phyloP scores from a whole-genome alignment of 306 rosid genomes.

The Lathyrus oleraceus region DNA sequence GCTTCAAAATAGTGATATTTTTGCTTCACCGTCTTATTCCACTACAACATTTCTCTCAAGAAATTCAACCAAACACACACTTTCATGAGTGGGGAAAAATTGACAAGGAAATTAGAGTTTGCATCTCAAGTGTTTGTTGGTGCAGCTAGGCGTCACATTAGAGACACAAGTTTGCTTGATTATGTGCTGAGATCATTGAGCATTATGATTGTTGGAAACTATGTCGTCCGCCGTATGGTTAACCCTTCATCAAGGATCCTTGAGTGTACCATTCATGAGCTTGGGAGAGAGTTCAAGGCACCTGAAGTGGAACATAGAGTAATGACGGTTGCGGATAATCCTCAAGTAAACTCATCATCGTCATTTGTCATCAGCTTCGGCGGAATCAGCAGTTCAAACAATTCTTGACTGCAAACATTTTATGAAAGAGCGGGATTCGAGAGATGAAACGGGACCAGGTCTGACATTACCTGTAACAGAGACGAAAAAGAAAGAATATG shows the following conservation, averaged over 20 bases:
- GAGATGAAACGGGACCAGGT: conserved; percentile 58
- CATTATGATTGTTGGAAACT: conserved; percentile 70
- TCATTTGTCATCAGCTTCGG: conserved; percentile 6
- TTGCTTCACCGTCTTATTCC: conserved; percentile 18
- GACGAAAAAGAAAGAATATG: too few species aligned
- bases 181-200: conserved; percentile 80
- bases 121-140: conserved; percentile 82
- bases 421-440: conserved; percentile 65
- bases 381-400: conserved; percentile 59
- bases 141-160: conserved; percentile 83
- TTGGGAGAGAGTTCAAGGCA: conserved; percentile 37
- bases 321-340: conserved; percentile 26
- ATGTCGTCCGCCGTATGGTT: conserved; percentile 69
- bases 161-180: conserved; percentile 89
- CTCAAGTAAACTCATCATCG: conserved; percentile 26
- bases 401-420: conserved; percentile 72
- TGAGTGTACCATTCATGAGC: conserved; percentile 73
- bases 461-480: too few species aligned
- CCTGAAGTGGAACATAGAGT: conserved; percentile 40
- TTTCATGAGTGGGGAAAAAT: conserved; percentile 54
- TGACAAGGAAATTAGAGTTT: conserved; percentile 66
- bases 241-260: conserved; percentile 69
- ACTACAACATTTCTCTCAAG: conserved; percentile 33
- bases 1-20: too few species aligned
- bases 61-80: conserved; percentile 37